Conservation (phyloP, 441 rosid species). For the Viola pubescens region DNA sequence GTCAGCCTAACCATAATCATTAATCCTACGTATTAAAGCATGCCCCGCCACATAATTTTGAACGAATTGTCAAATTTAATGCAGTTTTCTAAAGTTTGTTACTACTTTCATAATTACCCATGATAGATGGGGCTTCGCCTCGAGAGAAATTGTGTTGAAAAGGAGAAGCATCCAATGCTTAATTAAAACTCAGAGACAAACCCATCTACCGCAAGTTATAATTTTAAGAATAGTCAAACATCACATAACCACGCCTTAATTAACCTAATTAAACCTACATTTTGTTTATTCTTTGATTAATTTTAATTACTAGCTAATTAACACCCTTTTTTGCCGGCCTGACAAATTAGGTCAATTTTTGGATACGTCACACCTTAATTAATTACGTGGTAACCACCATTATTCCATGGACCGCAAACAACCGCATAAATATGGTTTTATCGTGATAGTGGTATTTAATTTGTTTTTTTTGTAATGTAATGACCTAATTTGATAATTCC, state of each 20-base stretch:
- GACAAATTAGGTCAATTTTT: background rate
- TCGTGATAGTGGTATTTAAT: background rate
- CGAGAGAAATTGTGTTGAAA: background rate
- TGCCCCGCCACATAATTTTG: conserved; percentile 3
- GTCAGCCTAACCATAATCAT: conserved; percentile 15
- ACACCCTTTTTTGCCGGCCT: conserved; percentile 1
- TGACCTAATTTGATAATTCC: conserved; percentile 9
- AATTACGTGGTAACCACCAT: conserved; percentile 11
- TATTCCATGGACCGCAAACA: background rate
- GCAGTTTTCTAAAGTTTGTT: background rate
- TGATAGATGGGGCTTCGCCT: background rate
- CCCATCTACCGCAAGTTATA: too few species aligned
- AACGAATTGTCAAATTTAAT: conserved; percentile 9
- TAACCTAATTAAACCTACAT: background rate
- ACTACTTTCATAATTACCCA: conserved; percentile 5
- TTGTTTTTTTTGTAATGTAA: background rate
- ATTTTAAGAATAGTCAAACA: background rate
- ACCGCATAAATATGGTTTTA: background rate
- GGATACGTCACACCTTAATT: conserved; percentile 10
- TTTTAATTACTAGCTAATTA: background rate
- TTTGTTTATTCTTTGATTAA: background rate
- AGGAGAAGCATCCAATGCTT: conserved; percentile 25
- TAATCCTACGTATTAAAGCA: background rate
- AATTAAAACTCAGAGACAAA: background rate
- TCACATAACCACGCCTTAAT: background rate